phyloP scores from a whole-genome alignment of 1,284 basidiomycete species.

The Pseudozyma tsukubaensis region DNA sequence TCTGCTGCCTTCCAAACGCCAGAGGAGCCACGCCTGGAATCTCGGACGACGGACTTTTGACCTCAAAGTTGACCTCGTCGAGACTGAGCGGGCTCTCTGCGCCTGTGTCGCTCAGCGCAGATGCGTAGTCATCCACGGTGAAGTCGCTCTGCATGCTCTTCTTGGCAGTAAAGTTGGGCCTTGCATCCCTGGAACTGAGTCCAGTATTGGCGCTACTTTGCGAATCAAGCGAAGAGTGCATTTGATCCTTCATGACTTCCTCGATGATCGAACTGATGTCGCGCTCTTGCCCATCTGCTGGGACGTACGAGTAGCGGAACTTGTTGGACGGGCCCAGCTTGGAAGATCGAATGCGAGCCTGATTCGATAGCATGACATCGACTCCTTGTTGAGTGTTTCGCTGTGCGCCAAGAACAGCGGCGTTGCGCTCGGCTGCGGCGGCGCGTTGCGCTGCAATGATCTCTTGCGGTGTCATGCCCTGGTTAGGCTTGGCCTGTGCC shows the following conservation, averaged over 20 bases:
- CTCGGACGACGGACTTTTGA: conserved; percentile 14
- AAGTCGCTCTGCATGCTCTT: conserved; percentile 46
- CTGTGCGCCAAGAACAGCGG: conserved; percentile 84
- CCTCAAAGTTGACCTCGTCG: conserved; percentile 43
- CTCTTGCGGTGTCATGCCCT: conserved; percentile 77
- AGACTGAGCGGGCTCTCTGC: conserved; percentile 49
- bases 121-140: conserved; percentile 46
- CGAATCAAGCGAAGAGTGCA: conserved; percentile 11
- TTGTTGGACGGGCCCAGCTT: conserved; percentile 75
- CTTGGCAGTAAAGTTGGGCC: conserved; percentile 33
- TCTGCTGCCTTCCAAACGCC: conserved; percentile 12
- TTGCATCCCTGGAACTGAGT: conserved; percentile 15
- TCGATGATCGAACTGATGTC: conserved; percentile 93
- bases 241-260: conserved; percentile 73
- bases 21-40: conserved; percentile 19
- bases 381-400: conserved; percentile 85
- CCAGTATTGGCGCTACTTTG: background rate
- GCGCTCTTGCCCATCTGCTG: conserved; percentile 81
- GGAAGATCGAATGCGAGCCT: conserved; percentile 84
- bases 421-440: conserved; percentile 83
- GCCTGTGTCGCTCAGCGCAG: conserved; percentile 30
- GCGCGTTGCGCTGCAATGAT: conserved; percentile 92
- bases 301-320: conserved; percentile 90
- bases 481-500: conserved; percentile 9
- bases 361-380: conserved; percentile 84